Percentiles rank a stretch among this genome's conserved stretches.
Conservation (phyloP, 2,329 filamentous ascomycete species). For the Penicillium sp. region DNA sequence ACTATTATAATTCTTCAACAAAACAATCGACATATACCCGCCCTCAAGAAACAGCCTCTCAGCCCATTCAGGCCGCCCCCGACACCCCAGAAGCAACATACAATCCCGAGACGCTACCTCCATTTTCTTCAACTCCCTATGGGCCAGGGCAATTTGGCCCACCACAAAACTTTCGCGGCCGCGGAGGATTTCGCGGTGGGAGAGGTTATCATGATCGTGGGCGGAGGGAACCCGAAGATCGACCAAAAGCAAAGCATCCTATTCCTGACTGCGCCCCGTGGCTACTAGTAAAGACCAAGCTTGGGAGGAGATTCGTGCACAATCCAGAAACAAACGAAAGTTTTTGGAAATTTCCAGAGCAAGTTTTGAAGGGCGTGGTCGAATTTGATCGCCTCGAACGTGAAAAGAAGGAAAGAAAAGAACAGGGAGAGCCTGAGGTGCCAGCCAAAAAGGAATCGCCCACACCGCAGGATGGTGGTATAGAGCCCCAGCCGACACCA, state of each 20-base stretch:
- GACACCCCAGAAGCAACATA: conserved; percentile 43
- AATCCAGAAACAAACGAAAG: conserved; percentile 83
- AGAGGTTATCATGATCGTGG: conserved; percentile 61
- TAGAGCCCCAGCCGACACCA: conserved; percentile 27
- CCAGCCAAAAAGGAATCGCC: conserved; percentile 18
- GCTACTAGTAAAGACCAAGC: conserved; percentile 89
- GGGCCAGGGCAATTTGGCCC: conserved; percentile 20
- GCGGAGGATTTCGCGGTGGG: conserved; percentile 51
- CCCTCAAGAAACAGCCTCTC: conserved; percentile 51
- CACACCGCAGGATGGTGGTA: conserved; percentile 14
- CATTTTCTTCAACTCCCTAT: conserved; percentile 41
- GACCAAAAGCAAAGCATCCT: conserved; percentile 72
- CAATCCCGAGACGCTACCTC: conserved; percentile 35
- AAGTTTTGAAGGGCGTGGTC: conserved; percentile 72
- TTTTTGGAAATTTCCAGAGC: conserved; percentile 90
- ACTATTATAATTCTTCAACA: conserved; percentile 81
- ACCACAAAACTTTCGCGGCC: conserved; percentile 41
- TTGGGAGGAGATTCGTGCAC: conserved; percentile 85
- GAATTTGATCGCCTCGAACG: conserved; percentile 72
- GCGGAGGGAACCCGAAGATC: conserved; percentile 70
- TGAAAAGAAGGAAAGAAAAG: conserved; percentile 62
- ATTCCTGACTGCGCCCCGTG: conserved; percentile 85
- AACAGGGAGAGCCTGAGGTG: conserved; percentile 31
- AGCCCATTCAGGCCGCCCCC: conserved; percentile 38
- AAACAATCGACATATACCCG: conserved; percentile 85